Conservation (phyloP, 371 early-diverging fungal genomes). For the Nematocida parisii region DNA sequence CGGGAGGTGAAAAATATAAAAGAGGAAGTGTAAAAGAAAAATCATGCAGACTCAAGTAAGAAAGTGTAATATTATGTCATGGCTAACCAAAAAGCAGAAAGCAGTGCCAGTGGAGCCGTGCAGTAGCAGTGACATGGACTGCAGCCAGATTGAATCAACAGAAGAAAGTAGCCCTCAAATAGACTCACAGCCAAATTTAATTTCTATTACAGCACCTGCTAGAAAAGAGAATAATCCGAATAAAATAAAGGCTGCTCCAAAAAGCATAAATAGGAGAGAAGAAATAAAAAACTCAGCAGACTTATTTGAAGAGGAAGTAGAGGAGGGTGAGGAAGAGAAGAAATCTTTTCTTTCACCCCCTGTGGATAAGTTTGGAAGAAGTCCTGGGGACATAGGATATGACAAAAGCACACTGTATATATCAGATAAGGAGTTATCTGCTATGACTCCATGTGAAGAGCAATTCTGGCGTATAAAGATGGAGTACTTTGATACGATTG, state of each 20-base stretch:
- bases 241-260: neutral
- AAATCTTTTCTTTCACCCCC: conserved; percentile 16
- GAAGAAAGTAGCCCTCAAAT: neutral
- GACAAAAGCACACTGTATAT: conserved; percentile 87
- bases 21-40: neutral
- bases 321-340: neutral
- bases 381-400: conserved; percentile 76
- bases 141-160: neutral
- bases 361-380: conserved; percentile 62
- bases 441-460: conserved; percentile 90
- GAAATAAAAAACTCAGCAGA: neutral
- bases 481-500: conserved; percentile 83
- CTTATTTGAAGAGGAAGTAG: neutral
- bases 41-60: neutral
- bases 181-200: too few species aligned
- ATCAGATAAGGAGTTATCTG: conserved; percentile 75
- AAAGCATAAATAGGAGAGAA: neutral
- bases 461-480: conserved; percentile 98
- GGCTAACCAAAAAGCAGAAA: neutral
- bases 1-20: neutral
- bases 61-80: conserved; percentile 4
- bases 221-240: neutral
- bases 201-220: too few species aligned
- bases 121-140: neutral
- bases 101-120: neutral